A percentile compares a stretch with the other conserved stretches of the same genome.
Evolutionary conservation across 2,329 filamentous ascomycete species (phyloP).

Genomic region (Aspergillus sp.): DNA sequence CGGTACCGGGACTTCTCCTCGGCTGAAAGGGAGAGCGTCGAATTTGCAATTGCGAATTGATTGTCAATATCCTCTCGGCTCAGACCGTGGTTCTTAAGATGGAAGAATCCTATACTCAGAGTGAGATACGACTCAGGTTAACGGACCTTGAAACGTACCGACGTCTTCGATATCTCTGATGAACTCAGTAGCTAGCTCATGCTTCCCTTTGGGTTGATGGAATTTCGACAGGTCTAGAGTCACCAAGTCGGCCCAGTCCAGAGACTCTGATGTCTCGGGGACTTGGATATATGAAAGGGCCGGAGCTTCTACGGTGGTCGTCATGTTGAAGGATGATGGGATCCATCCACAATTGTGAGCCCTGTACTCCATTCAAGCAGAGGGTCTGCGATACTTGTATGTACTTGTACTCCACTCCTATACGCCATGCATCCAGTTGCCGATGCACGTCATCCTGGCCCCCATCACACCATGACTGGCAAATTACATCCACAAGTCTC

Average conservation of each 20-base stretch:
- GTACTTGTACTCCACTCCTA: too few relatives aligned
- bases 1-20: slow-evolving; percentile 58
- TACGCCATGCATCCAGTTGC: too few relatives aligned
- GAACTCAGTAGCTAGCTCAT: slow-evolving; percentile 53
- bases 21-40: slow-evolving; percentile 55
- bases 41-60: slow-evolving; percentile 60
- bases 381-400: too few relatives aligned
- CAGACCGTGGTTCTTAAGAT: slow-evolving; percentile 61
- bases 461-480: too few relatives aligned
- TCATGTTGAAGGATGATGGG: too few relatives aligned
- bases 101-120: slow-evolving; percentile 55
- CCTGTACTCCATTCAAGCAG: too few relatives aligned
- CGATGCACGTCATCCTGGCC: too few relatives aligned
- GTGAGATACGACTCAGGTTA: not conserved
- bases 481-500: too few relatives aligned
- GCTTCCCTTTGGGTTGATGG: slow-evolving; percentile 53
- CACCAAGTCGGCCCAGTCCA: slow-evolving; percentile 40
- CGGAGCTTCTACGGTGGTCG: too few relatives aligned
- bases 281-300: too few relatives aligned
- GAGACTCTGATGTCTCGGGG: too few relatives aligned
- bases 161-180: slow-evolving; percentile 52
- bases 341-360: too few relatives aligned
- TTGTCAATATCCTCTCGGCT: slow-evolving; percentile 57
- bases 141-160: slow-evolving; percentile 12
- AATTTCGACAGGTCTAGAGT: slow-evolving; percentile 57